Evolutionary conservation across 495 filamentous ascomycete species (phyloP).

Genomic region (Articulospora tetracladia): DNA sequence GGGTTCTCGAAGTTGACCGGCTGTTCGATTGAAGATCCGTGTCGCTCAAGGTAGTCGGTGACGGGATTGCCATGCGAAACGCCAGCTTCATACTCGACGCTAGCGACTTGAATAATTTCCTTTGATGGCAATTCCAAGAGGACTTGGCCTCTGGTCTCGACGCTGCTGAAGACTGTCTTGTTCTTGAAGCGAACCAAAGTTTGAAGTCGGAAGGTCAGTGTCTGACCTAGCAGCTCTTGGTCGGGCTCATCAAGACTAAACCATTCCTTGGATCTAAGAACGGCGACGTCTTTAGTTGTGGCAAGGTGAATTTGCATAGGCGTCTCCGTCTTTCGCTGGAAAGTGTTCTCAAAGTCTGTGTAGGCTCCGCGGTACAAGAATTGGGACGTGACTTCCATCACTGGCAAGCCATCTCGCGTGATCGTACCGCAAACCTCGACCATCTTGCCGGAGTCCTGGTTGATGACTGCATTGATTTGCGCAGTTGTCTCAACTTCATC

Average conservation of each 20-base stretch:
- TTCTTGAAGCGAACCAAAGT: slow-evolving; percentile 93
- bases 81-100: slow-evolving; percentile 88
- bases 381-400: slow-evolving; percentile 98
- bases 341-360: slow-evolving; percentile 93
- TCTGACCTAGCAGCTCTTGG: slow-evolving; percentile 82
- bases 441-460: slow-evolving; percentile 98
- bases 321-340: slow-evolving; percentile 93
- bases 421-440: slow-evolving; percentile 98
- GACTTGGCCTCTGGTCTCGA: slow-evolving; percentile 90
- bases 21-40: slow-evolving; percentile 92
- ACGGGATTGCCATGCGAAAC: slow-evolving; percentile 93
- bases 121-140: slow-evolving; percentile 94
- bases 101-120: slow-evolving; percentile 93
- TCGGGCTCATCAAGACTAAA: slow-evolving; percentile 73
- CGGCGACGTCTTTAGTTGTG: slow-evolving; percentile 85
- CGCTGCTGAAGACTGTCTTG: slow-evolving; percentile 84
- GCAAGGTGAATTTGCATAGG: slow-evolving; percentile 90
- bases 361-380: slow-evolving; percentile 95
- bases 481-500: slow-evolving; percentile 91
- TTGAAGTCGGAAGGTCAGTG: slow-evolving; percentile 92
- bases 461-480: slow-evolving; percentile 95
- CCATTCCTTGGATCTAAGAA: slow-evolving; percentile 95
- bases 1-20: slow-evolving; percentile 96
- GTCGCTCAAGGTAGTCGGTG: slow-evolving; percentile 89
- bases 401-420: slow-evolving; percentile 74